A percentile compares a stretch with the other conserved stretches of the same genome.
phyloP scores from a whole-genome alignment of 306 rosid species.

The Hippophae gyantsensis region DNA sequence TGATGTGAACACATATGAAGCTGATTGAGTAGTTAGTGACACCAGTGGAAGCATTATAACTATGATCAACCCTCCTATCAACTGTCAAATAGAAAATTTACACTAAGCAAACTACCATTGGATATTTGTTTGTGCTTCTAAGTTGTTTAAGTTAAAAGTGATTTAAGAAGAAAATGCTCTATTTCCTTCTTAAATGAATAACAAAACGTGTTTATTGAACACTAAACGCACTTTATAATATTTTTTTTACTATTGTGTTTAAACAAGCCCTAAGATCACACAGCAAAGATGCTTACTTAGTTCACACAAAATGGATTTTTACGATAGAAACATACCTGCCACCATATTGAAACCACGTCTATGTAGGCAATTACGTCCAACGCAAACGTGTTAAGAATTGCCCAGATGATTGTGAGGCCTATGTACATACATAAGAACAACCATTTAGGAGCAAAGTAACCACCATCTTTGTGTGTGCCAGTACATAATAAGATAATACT shows the following conservation, averaged over 20 bases:
- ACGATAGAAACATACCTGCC: slow-evolving; percentile 14
- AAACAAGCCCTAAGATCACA: no score
- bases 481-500: slow-evolving; percentile 18
- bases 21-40: slow-evolving; percentile 50
- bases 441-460: slow-evolving; percentile 18
- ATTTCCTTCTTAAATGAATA: no score
- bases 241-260: no score
- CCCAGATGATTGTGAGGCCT: slow-evolving; percentile 15
- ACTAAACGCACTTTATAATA: no score
- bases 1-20: slow-evolving; percentile 68
- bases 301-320: no score
- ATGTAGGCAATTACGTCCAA: slow-evolving; percentile 18
- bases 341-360: slow-evolving; percentile 22
- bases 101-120: neutral
- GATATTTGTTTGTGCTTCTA: no score
- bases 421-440: slow-evolving; percentile 19
- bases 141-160: no score
- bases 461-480: slow-evolving; percentile 23
- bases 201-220: no score
- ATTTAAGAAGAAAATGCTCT: no score
- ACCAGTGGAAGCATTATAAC: slow-evolving; percentile 75
- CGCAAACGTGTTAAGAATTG: slow-evolving; percentile 19
- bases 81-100: slow-evolving; percentile 24
- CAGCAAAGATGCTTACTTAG: no score
- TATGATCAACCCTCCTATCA: slow-evolving; percentile 61